Percentiles rank a stretch among this genome's conserved stretches.
Conservation (phyloP, 306 rosid genomes). For the Glycine tomentella region DNA sequence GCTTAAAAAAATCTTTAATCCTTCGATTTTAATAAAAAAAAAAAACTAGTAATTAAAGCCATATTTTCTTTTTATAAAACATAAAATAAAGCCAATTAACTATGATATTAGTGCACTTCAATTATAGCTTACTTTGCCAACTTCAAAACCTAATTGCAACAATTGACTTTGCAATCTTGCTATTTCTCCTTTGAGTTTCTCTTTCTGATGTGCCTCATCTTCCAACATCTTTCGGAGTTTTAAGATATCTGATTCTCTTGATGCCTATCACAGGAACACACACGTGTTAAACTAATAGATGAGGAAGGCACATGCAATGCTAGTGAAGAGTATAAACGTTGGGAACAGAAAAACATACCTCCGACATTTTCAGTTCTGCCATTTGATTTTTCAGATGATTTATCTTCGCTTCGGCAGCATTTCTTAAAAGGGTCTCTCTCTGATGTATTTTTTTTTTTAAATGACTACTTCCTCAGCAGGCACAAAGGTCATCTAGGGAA, state of each 20-base stretch:
- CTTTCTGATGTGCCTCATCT: slow-evolving; percentile 64
- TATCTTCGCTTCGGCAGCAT: too few relatives aligned
- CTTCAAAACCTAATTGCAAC: slow-evolving; percentile 54
- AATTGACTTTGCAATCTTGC: slow-evolving; percentile 73
- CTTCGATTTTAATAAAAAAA: neutral
- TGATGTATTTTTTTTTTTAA: too few relatives aligned
- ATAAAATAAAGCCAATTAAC: slow-evolving; percentile 19
- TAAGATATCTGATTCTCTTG: slow-evolving; percentile 66
- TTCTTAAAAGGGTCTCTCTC: too few relatives aligned
- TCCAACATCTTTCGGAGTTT: slow-evolving; percentile 68
- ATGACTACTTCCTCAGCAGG: too few relatives aligned
- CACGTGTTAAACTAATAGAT: slow-evolving; percentile 41
- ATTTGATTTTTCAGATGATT: slow-evolving; percentile 69
- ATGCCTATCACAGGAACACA: slow-evolving; percentile 54
- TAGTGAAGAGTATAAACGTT: slow-evolving; percentile 5
- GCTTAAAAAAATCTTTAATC: neutral
- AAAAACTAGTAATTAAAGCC: neutral
- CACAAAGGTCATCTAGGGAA: too few relatives aligned
- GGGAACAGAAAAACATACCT: slow-evolving; percentile 58
- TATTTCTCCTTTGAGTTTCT: slow-evolving; percentile 80
- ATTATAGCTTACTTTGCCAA: slow-evolving; percentile 63
- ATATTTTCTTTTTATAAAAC: slow-evolving; percentile 17
- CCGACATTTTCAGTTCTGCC: slow-evolving; percentile 68
- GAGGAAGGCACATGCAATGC: slow-evolving; percentile 15
- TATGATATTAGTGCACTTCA: neutral